Conservation (phyloP, 1,139 yeast genomes). For the Casaregolazyma lundiana region DNA sequence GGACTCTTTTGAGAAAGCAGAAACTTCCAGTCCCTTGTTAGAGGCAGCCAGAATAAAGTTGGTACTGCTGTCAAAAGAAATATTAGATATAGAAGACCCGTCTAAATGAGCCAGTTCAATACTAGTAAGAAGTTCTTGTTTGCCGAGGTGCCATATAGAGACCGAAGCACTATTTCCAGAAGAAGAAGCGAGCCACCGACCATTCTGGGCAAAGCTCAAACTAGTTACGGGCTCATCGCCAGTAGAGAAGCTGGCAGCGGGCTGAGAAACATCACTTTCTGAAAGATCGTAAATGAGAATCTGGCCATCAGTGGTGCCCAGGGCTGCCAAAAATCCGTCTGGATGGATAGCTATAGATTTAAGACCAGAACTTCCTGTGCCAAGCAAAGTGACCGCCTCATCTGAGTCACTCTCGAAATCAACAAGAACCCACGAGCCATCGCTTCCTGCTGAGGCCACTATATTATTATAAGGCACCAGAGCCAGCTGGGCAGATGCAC, state of each 20-base stretch:
- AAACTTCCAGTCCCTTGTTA: slow-evolving; percentile 19
- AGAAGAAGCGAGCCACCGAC: slow-evolving; percentile 54
- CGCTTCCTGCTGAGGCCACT: slow-evolving; percentile 32
- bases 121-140: slow-evolving; percentile 20
- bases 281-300: slow-evolving; percentile 44
- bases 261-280: slow-evolving; percentile 30
- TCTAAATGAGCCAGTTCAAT: slow-evolving; percentile 21
- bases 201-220: slow-evolving; percentile 59
- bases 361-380: slow-evolving; percentile 15
- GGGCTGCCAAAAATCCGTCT: slow-evolving; percentile 59
- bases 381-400: slow-evolving; percentile 6
- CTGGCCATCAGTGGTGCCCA: slow-evolving; percentile 40
- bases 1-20: slow-evolving; percentile 19
- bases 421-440: slow-evolving; percentile 36
- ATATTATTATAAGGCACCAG: slow-evolving; percentile 39
- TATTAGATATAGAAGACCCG: slow-evolving; percentile 11
- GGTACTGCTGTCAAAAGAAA: slow-evolving; percentile 45
- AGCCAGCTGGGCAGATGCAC: slow-evolving; percentile 12
- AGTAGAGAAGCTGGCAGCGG: slow-evolving; percentile 38
- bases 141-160: slow-evolving; percentile 25
- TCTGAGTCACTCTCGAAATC: slow-evolving; percentile 18
- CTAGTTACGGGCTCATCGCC: slow-evolving; percentile 31
- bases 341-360: slow-evolving; percentile 45
- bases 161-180: slow-evolving; percentile 25
- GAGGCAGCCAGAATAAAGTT: slow-evolving; percentile 28